Percentiles rank a stretch among this genome's conserved stretches.
phyloP scores from a whole-genome alignment of 1,284 basidiomycete genomes.

The Malassezia yamatoensis region DNA sequence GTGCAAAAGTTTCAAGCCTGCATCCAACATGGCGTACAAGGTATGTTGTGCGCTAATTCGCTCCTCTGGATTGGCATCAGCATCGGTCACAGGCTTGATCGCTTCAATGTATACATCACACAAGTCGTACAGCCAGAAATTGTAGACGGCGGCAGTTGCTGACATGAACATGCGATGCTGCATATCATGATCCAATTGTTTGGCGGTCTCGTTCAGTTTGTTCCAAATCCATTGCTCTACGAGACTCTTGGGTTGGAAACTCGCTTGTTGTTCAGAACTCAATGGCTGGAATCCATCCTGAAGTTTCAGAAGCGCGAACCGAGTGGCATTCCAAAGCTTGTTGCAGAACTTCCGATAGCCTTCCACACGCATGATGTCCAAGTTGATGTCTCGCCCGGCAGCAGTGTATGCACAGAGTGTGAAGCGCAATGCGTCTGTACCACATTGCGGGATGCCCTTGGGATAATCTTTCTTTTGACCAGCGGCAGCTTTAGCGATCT shows the following conservation, averaged over 20 bases:
- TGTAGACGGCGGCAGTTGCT: slow-evolving; percentile 73
- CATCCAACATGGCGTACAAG: slow-evolving; percentile 84
- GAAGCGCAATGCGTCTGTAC: slow-evolving; percentile 90
- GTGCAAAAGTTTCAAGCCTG: slow-evolving; percentile 78
- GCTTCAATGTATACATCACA: slow-evolving; percentile 94
- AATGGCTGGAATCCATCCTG: slow-evolving; percentile 40
- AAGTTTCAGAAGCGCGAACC: slow-evolving; percentile 61
- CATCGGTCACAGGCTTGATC: slow-evolving; percentile 73
- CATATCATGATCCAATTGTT: slow-evolving; percentile 66
- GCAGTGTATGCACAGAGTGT: slow-evolving; percentile 84
- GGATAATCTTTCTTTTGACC: slow-evolving; percentile 99
- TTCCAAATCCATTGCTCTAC: slow-evolving; percentile 94
- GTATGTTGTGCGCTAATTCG: slow-evolving; percentile 85
- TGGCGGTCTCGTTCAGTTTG: slow-evolving; percentile 74
- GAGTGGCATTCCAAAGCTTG: slow-evolving; percentile 98
- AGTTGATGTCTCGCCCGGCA: slow-evolving; percentile 53
- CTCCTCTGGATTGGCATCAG: slow-evolving; percentile 57
- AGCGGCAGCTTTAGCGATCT: slow-evolving; percentile 77
- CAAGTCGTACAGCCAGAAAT: slow-evolving; percentile 96
- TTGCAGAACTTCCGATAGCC: slow-evolving; percentile 98
- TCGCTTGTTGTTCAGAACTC: slow-evolving; percentile 49
- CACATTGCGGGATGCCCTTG: slow-evolving; percentile 96
- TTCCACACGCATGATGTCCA: slow-evolving; percentile 93
- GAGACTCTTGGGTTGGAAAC: slow-evolving; percentile 61
- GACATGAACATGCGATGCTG: slow-evolving; percentile 81